phyloP scores from a whole-genome alignment of 2,329 filamentous ascomycete genomes.

The Alternaria sp. region DNA sequence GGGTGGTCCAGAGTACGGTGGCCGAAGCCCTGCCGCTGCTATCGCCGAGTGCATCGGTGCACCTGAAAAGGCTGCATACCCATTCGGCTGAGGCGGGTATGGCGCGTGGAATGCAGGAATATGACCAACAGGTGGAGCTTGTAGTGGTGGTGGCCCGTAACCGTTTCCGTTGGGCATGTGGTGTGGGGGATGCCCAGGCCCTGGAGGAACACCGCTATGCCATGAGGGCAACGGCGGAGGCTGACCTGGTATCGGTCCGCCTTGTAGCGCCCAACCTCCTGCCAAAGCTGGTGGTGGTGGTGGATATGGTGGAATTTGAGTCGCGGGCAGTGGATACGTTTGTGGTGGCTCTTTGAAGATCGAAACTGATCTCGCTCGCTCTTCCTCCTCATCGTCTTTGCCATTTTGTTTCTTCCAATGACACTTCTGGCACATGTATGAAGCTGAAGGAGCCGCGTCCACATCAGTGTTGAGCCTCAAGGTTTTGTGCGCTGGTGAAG shows the following conservation, averaged over 20 bases:
- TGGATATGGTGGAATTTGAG: conserved; percentile 36
- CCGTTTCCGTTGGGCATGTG: conserved; percentile 42
- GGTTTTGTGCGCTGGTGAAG: conserved; percentile 19
- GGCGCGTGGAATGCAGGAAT: conserved; percentile 41
- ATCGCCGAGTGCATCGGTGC: conserved; percentile 38
- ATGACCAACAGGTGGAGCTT: conserved; percentile 32
- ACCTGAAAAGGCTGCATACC: conserved; percentile 43
- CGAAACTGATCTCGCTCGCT: conserved; percentile 37
- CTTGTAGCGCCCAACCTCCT: conserved; percentile 30
- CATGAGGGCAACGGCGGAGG: conserved; percentile 41
- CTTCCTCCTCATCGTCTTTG: conserved; percentile 36
- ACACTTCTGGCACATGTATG: conserved; percentile 57
- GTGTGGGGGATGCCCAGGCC: conserved; percentile 29
- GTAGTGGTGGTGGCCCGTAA: conserved; percentile 31
- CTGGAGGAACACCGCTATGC: conserved; percentile 35
- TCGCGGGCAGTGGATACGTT: conserved; percentile 39
- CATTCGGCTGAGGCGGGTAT: conserved; percentile 40
- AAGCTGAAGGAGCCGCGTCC: conserved; percentile 10
- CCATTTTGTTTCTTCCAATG: conserved; percentile 54
- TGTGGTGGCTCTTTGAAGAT: conserved; percentile 43
- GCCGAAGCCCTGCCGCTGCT: conserved; percentile 34
- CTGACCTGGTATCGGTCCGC: conserved; percentile 26
- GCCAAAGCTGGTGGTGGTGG: conserved; percentile 23
- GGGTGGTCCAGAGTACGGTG: conserved; percentile 37
- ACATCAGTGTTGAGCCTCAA: conserved; percentile 35